Base-by-base conservation (phyloP, 1,139 yeast genomes). In the Saccharomyces hybrid region DNA sequence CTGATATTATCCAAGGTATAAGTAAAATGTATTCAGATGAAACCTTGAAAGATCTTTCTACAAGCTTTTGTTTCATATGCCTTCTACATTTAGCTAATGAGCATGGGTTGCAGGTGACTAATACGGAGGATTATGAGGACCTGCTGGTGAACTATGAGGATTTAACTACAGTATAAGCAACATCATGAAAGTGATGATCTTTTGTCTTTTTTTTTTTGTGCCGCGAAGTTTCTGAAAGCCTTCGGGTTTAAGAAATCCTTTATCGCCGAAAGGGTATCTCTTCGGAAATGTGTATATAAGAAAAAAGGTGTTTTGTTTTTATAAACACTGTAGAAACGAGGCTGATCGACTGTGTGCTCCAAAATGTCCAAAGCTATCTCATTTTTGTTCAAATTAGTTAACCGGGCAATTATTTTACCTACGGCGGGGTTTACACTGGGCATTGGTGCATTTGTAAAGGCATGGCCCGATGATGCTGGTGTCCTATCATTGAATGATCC, bases 11-110 rank as follows among this genome's bases (percentile, higher is more conserved):
- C 5, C 73, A 73, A 8, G 76, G 78, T 28, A 78, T 84, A n/a
- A 78, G 78, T n/a, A 70, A 68, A 14, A 73, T 76, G 69, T 86
- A 86, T 62, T 74, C 78, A 2, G 68, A 73, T 3, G 85, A 81
- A 51, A 74, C 78, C 50, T 73, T 73, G 55, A 77, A 77, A 56
- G 96, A 90, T 57, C 72, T 90, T 8, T 87, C 96, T 1, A 89
- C 97, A 0, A 86, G 96, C 73, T 87, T 88, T 70, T 88, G 89
- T 65, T 90, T 89, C 65, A 88, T 89, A 57, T 88, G 96, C 65
- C 73, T 88, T 58, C 73, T 89, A 44, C 97, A 90, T 71, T 76
- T 90, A 60, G 96, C 97, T 7, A 90, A 90, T 66, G 97, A 90
- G 66, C 88, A 89, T 65, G 93, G 93, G 0, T 74, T 90, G 49